Base-by-base conservation (phyloP, 2,329 filamentous ascomycete species). In the Calonectria crousiana region DNA sequence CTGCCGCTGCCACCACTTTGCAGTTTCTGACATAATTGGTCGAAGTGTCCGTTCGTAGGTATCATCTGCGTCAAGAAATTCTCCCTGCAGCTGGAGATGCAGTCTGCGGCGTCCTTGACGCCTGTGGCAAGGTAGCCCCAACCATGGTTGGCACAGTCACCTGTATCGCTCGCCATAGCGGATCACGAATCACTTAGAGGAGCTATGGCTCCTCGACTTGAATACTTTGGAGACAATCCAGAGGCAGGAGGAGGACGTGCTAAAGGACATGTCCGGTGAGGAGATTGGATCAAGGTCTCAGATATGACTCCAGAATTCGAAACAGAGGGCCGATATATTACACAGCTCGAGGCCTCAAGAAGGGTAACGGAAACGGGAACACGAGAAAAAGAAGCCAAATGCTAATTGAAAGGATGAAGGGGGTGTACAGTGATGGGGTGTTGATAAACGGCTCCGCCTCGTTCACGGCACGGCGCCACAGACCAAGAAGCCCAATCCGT, bases 81-180 rank as follows among this genome's bases (percentile, higher is more conserved):
- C 36, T 69, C 69, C 65, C 79, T 82, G 71, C 86, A 87, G 53
- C 78, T 71, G 26, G 75, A 74, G 69, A 87, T 79, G 75, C 86
- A 87, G 18, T 68, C 73, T 49, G 79, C 80, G n/a, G 83, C 76
- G 73, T 86, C 81, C 10, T 78, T 74, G 30, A 82, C 79, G 73
- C 79, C 72, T 65, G 75, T 75, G 41, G 79, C 81, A 58, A 83
- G 71, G 74, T 78, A 82, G 30, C 80, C 81, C 84, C 84, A 85
- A 36, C 69, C 71, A 47, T 77, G 77, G 44, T 76, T 72, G 53
- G 69, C 71, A 68, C 82, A 83, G 49, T 62, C 56, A 71, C 75
- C 60, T 62, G 64, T 62, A 16, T 62, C 34, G n/a, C 3, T 41
- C 56, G 67, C 70, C 52, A 26, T 8, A 34, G 41, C 26, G 10